Conservation (phyloP, 2,329 filamentous ascomycete species). For the Alternaria sp. region DNA sequence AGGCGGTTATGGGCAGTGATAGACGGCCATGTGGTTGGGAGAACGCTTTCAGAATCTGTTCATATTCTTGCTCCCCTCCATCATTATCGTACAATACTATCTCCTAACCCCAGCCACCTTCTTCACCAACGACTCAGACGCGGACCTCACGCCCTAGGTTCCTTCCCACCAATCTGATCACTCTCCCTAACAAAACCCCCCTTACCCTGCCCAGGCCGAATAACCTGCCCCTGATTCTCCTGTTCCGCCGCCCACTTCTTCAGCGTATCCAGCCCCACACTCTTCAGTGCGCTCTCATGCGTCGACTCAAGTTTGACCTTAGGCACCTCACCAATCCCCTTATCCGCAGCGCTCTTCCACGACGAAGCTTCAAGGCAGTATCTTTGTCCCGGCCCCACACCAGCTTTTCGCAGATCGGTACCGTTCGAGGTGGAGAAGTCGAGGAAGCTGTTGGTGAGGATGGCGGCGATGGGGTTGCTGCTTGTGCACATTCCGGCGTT, state of each 20-base stretch:
- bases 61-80: neutral
- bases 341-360: constrained; percentile 57
- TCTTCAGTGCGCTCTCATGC: constrained; percentile 57
- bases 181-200: constrained; percentile 22
- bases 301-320: constrained; percentile 59
- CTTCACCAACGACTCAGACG: neutral
- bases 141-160: constrained; percentile 24
- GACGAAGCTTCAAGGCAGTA: constrained; percentile 65
- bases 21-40: neutral
- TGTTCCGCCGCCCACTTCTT: constrained; percentile 54
- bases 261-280: constrained; percentile 55
- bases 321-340: constrained; percentile 33
- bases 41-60: neutral
- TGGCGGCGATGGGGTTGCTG: constrained; percentile 56
- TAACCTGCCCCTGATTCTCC: constrained; percentile 27
- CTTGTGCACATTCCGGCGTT: constrained; percentile 27
- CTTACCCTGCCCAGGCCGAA: constrained; percentile 10
- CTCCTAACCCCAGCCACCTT: neutral
- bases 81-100: neutral
- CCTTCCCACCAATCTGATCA: constrained; percentile 33
- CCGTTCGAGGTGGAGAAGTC: constrained; percentile 63
- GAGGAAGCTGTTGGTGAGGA: constrained; percentile 65
- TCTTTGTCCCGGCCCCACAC: constrained; percentile 62
- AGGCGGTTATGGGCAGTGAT: neutral
- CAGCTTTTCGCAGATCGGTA: constrained; percentile 62